Evolutionary conservation across 2,329 filamentous ascomycete genomes (phyloP), one percentile per base, ranked within the genome.

Genomic region (Teratosphaeriaceae sp.): DNA sequence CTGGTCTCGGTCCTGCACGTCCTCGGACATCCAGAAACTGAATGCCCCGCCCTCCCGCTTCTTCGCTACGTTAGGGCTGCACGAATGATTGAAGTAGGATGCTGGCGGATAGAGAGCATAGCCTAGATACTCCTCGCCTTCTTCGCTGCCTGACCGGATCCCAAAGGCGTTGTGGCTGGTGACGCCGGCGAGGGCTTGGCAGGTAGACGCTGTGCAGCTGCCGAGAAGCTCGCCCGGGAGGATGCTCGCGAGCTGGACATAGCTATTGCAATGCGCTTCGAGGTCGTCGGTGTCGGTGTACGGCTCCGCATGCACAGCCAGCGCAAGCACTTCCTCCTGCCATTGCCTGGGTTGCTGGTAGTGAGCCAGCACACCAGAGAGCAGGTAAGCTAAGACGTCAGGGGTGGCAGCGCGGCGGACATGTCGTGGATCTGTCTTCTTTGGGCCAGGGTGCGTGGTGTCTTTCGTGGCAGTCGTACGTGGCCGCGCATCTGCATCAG

Each of bases 31-130:
- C 29, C 55, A 51, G 40, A 73, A 73, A 31, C 55, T 44, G 70
- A 70, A 73, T 19, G 37, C 46, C 27, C 65, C 51, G 0, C 69
- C 69, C 1, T 56, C 54, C 8, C 70, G 55, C 30, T 48, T 54
- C 60, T 73, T 73, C 34, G 53, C 54, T 1, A 73, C 47, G 33
- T 68, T 73, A 19, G 69, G 68, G 13, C 40, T 53, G 51, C 70
- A 73, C 4, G 62, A 66, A 48, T 73, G 70, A 40, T 73, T 73
- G 59, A 71, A 73, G 54, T 71, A 73, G 47, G 64, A 68, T 1
- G 70, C 69, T 4, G 56, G 54, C 1, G 69, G 66, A 63, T 69
- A 73, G 24, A 71, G 62, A 1, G 65, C 69, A 38, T 68, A 73
- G 13, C 70, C 70, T 46, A 73, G 66, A 52, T 71, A 72, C 51